phyloP scores from a whole-genome alignment of 441 rosid genomes.

The Hypseocharis bilobata region DNA sequence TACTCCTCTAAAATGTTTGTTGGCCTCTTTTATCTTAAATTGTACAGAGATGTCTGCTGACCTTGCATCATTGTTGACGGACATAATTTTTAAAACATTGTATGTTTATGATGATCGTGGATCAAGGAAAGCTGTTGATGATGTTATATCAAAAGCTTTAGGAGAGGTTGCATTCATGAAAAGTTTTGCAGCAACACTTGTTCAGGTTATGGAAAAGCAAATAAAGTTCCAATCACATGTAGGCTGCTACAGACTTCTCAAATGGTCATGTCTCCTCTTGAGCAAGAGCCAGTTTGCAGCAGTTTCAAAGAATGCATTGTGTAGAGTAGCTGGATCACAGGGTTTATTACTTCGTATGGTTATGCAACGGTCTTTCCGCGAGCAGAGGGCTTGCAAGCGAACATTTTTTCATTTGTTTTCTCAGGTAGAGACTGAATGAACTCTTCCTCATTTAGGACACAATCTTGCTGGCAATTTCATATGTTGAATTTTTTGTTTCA shows the following conservation, averaged over 20 bases:
- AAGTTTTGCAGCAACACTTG: conserved; percentile 71
- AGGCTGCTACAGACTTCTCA: conserved; percentile 65
- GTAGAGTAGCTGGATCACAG: conserved; percentile 70
- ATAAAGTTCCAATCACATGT: conserved; percentile 45
- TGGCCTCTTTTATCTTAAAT: neutral
- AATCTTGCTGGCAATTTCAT: neutral
- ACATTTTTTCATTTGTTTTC: conserved; percentile 40
- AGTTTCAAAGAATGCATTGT: conserved; percentile 65
- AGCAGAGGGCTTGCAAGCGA: conserved; percentile 60
- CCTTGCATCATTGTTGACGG: conserved; percentile 45
- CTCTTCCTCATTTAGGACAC: conserved; percentile 8
- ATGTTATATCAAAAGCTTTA: conserved; percentile 50
- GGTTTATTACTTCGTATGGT: conserved; percentile 53
- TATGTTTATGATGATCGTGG: conserved; percentile 61
- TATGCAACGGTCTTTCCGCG: conserved; percentile 59
- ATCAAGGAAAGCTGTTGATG: conserved; percentile 76
- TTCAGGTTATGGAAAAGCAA: conserved; percentile 82
- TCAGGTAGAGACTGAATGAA: conserved; percentile 37
- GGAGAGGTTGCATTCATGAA: conserved; percentile 64
- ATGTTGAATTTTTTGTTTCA: neutral
- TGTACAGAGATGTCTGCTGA: conserved; percentile 70
- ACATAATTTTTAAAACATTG: conserved; percentile 60
- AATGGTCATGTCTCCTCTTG: conserved; percentile 81
- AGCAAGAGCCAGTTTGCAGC: conserved; percentile 61
- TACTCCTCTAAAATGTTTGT: conserved; percentile 3